Evolutionary conservation across 2,329 filamentous ascomycete genomes (phyloP).

Genomic region (Arthrobotrys iridis): DNA sequence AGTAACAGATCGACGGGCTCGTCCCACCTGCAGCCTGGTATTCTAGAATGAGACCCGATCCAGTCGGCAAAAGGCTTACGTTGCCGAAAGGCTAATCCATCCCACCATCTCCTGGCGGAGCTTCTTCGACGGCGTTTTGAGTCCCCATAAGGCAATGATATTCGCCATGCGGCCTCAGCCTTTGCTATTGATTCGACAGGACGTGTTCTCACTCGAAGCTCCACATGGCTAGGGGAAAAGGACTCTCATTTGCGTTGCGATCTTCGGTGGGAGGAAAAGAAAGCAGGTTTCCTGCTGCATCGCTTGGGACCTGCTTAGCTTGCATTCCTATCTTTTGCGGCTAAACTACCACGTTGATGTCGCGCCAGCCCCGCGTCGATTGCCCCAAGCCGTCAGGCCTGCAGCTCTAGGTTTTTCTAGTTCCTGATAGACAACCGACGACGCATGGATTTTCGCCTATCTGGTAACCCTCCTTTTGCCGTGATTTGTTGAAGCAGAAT

Average conservation of each 20-base stretch:
- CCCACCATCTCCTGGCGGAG: constrained; percentile 17
- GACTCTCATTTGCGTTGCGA: constrained; percentile 23
- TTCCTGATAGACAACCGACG: constrained; percentile 9
- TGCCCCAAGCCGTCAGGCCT: constrained; percentile 24
- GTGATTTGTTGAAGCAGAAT: neutral
- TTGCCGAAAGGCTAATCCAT: constrained; percentile 29
- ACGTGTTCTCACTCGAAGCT: neutral
- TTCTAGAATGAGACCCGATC: constrained; percentile 44
- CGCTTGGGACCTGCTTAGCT: neutral
- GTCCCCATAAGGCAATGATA: constrained; percentile 40
- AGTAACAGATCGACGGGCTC: constrained; percentile 21
- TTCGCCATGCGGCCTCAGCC: constrained; percentile 23
- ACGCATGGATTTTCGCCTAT: neutral
- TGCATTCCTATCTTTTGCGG: constrained; percentile 31
- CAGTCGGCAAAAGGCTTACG: constrained; percentile 40
- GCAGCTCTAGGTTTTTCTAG: constrained; percentile 19
- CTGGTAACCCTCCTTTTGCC: neutral
- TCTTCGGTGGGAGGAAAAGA: constrained; percentile 5
- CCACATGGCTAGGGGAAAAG: constrained; percentile 36
- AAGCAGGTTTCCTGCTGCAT: constrained; percentile 32
- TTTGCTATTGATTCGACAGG: constrained; percentile 46
- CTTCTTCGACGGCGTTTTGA: constrained; percentile 21
- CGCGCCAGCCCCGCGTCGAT: constrained; percentile 24
- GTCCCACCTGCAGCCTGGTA: constrained; percentile 30
- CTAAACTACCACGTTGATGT: constrained; percentile 46